Conservation (phyloP, 2,329 filamentous ascomycete species). For the Fusarium transvaalense region DNA sequence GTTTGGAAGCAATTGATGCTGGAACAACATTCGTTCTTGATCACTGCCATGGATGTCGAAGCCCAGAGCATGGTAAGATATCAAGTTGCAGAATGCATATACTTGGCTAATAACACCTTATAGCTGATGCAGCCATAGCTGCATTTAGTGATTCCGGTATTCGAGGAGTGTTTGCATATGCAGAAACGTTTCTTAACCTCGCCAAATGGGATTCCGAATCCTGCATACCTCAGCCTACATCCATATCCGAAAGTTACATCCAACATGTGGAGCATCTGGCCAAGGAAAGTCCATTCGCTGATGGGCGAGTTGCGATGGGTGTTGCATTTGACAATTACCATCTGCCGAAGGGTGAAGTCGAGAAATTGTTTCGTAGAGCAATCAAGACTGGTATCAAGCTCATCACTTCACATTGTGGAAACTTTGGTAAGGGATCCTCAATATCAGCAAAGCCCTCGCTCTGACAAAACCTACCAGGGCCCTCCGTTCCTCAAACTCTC, state of each 20-base stretch:
- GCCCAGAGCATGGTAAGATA: not conserved
- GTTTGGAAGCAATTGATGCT: conserved; percentile 3
- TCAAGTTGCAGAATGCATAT: no score
- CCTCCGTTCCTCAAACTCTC: not conserved
- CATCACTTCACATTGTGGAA: not conserved
- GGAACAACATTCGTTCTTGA: conserved; percentile 9
- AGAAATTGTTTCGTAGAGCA: not conserved
- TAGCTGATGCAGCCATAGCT: not conserved
- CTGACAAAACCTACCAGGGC: not conserved
- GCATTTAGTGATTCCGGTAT: not conserved
- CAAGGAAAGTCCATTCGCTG: not conserved
- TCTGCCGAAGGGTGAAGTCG: not conserved
- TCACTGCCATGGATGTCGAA: not conserved
- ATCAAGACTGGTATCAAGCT: not conserved
- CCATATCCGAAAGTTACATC: not conserved
- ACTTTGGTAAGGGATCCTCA: not conserved
- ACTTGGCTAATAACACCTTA: no score
- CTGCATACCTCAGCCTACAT: not conserved
- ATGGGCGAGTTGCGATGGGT: not conserved
- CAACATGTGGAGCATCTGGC: not conserved
- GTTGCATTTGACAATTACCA: not conserved
- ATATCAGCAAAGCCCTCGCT: not conserved
- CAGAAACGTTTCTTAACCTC: not conserved
- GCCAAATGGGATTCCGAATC: not conserved
- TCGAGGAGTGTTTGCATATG: not conserved